Percentiles rank a stretch among this genome's conserved stretches.
Conservation (phyloP, 2,329 filamentous ascomycete species). For the Alternaria burnsii region DNA sequence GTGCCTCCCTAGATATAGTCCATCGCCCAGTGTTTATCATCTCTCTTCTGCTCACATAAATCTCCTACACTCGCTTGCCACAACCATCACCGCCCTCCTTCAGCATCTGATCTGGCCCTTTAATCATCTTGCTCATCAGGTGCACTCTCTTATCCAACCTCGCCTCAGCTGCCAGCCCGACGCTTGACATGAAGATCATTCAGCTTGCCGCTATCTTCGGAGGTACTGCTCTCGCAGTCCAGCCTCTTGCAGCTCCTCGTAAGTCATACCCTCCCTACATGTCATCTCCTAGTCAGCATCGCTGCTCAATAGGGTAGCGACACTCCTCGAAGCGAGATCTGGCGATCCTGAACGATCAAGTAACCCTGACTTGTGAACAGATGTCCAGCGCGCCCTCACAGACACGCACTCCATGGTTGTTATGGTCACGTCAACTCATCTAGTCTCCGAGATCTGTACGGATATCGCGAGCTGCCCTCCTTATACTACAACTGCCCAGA, state of each 20-base stretch:
- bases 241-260: slow-evolving; percentile 31
- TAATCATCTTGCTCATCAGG: slow-evolving; percentile 25
- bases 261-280: slow-evolving; percentile 17
- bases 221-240: slow-evolving; percentile 31
- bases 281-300: neutral
- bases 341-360: neutral
- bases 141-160: slow-evolving; percentile 29
- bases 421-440: slow-evolving; percentile 51
- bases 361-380: slow-evolving; percentile 21
- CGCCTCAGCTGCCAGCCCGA: slow-evolving; percentile 22
- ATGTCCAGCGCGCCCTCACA: slow-evolving; percentile 19
- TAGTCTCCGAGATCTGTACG: slow-evolving; percentile 52
- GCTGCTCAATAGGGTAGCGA: neutral
- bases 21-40: slow-evolving; percentile 10
- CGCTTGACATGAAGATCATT: slow-evolving; percentile 38
- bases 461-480: slow-evolving; percentile 48
- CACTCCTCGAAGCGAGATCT: neutral
- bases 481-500: slow-evolving; percentile 47
- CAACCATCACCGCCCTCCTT: slow-evolving; percentile 22
- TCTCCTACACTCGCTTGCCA: slow-evolving; percentile 39
- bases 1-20: slow-evolving; percentile 21
- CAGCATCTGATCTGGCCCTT: slow-evolving; percentile 8
- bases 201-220: slow-evolving; percentile 36
- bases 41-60: slow-evolving; percentile 22
- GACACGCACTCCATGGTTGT: slow-evolving; percentile 49